Evolutionary conservation across 495 filamentous ascomycete species (phyloP).

Genomic region (Hypoxylon fragiforme): DNA sequence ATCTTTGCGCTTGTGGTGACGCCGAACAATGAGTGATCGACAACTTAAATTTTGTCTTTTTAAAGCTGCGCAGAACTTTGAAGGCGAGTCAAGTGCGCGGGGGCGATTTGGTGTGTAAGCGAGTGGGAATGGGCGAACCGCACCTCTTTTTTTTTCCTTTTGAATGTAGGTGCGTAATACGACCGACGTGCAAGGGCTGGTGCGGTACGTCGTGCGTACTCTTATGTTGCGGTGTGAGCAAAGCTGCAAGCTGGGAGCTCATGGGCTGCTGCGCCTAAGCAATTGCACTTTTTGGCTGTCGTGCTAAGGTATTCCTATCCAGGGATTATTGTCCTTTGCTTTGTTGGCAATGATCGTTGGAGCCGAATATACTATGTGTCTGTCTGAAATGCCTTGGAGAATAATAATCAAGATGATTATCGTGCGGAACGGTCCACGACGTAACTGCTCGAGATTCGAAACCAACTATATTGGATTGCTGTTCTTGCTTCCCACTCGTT

Average conservation of each 20-base stretch:
- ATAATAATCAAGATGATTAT: conserved; percentile 21
- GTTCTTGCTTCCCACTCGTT: conserved; percentile 17
- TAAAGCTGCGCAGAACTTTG: conserved; percentile 21
- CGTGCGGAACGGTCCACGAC: conserved; percentile 38
- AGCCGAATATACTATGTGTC: conserved; percentile 1
- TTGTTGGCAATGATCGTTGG: conserved; percentile 13
- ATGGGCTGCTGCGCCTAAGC: conserved; percentile 27
- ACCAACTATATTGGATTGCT: conserved; percentile 25
- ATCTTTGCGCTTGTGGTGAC: conserved; percentile 30
- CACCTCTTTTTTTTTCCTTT: conserved; percentile 30
- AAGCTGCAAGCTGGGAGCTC: conserved; percentile 13
- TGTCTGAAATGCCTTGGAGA: conserved; percentile 7
- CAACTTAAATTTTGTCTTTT: conserved; percentile 6
- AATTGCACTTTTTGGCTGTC: conserved; percentile 18
- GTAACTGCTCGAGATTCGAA: conserved; percentile 26
- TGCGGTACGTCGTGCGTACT: conserved; percentile 23
- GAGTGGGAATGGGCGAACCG: conserved; percentile 37
- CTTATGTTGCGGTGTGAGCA: conserved; percentile 38
- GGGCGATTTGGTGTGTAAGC: conserved; percentile 36
- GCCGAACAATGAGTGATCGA: conserved; percentile 31
- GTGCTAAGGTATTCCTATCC: conserved; percentile 20
- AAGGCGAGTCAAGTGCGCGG: conserved; percentile 32
- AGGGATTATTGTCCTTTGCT: conserved; percentile 8
- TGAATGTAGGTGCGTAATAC: conserved; percentile 39
- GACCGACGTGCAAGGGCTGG: conserved; percentile 38